These are phyloP conservation scores for Colletotrichum graminicola DNA, from an alignment of 2,329 filamentous ascomycete genomes.

Conservation along the genomic window DNA sequence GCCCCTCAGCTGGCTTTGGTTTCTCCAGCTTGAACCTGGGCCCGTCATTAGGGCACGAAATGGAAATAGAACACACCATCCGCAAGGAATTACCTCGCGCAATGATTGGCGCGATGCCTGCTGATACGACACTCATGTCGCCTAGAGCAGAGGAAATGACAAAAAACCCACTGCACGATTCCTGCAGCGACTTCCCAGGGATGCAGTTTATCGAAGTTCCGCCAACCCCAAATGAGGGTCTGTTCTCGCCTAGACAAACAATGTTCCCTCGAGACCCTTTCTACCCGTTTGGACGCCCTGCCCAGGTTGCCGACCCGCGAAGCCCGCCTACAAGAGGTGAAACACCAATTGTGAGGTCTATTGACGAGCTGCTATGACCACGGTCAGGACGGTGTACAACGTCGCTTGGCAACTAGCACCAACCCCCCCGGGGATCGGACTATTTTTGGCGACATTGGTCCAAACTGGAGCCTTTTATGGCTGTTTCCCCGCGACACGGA, in stretches of 20 bases:
- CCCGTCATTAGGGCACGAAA: conserved; percentile 45
- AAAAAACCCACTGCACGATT: conserved; percentile 71
- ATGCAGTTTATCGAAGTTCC: conserved; percentile 67
- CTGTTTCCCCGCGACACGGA: conserved; percentile 26
- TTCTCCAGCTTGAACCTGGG: conserved; percentile 55
- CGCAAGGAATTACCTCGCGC: conserved; percentile 53
- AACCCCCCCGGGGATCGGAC: conserved; percentile 23
- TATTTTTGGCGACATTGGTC: conserved; percentile 26
- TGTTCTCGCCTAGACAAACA: conserved; percentile 66
- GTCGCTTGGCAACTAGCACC: conserved; percentile 30
- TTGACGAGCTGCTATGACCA: conserved; percentile 78
- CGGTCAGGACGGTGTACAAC: conserved; percentile 25
- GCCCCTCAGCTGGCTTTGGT: conserved; percentile 55
- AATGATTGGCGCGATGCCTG: conserved; percentile 52
- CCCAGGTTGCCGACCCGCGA: conserved; percentile 72
- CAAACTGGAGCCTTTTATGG: conserved; percentile 20
- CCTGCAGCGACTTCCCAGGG: conserved; percentile 57
- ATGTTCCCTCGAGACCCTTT: conserved; percentile 68
- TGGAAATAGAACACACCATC: conserved; percentile 43
- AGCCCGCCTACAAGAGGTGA: conserved; percentile 82
- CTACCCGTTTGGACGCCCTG: conserved; percentile 63
- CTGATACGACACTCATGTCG: conserved; percentile 73
- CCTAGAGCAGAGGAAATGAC: conserved; percentile 81
- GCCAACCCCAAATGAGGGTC: conserved; percentile 63
- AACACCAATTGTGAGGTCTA: conserved; percentile 81